These are phyloP conservation scores for Coemansia sp. DNA, from an alignment of 192 early-diverging fungal species.

Conservation along the genomic window DNA sequence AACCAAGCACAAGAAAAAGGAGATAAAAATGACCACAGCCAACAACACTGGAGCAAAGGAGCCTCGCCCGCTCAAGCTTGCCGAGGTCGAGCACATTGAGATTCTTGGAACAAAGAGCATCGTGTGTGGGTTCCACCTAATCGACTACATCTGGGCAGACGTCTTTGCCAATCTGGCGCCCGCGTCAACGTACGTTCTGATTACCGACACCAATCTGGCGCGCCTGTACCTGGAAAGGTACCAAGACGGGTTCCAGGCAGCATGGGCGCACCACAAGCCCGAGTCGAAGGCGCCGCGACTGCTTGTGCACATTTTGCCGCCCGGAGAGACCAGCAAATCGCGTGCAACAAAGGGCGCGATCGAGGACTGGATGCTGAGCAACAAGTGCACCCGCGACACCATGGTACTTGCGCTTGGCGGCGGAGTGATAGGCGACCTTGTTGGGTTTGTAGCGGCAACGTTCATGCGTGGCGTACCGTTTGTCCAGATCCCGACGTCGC, in stretches of 20 bases:
- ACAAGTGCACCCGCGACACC: conserved; percentile 89
- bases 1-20: neutral
- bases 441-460: conserved; percentile 95
- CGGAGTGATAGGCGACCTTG: conserved; percentile 95
- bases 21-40: conserved; percentile 7
- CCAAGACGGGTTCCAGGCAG: conserved; percentile 55
- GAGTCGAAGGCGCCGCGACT: conserved; percentile 55
- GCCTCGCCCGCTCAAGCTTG: conserved; percentile 33
- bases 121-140: conserved; percentile 79
- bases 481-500: conserved; percentile 92
- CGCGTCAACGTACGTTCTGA: conserved; percentile 79
- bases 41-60: conserved; percentile 1
- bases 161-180: conserved; percentile 66
- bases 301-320: conserved; percentile 74
- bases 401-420: conserved; percentile 92
- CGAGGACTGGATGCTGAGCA: conserved; percentile 86
- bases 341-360: conserved; percentile 80
- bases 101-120: conserved; percentile 90
- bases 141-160: conserved; percentile 71
- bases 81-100: conserved; percentile 68
- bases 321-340: conserved; percentile 88
- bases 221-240: conserved; percentile 69
- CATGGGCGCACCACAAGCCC: conserved; percentile 22
- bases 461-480: conserved; percentile 97
- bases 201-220: conserved; percentile 85